A percentile compares a stretch with the other conserved stretches of the same genome.
Evolutionary conservation across 345 rosid species (phyloP).

Genomic region (Eucalyptus microcorys): DNA sequence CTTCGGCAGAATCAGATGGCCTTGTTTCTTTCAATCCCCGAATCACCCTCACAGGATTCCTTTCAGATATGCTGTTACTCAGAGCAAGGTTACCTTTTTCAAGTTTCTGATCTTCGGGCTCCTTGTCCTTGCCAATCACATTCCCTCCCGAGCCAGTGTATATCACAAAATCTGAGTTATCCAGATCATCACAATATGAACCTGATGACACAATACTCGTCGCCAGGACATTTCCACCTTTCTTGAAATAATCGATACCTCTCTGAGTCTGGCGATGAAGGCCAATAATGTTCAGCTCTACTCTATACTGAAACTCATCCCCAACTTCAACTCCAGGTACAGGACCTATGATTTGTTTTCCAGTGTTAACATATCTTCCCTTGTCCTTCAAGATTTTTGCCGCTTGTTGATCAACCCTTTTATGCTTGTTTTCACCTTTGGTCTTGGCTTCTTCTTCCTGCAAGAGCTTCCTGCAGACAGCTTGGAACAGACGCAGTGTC

Average conservation of each 20-base stretch:
- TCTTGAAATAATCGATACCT: conserved; percentile 65
- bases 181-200: conserved; percentile 52
- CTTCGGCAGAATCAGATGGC: conserved; percentile 16
- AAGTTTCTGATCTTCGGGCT: conserved; percentile 68
- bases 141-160: conserved; percentile 89
- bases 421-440: not conserved
- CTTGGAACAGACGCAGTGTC: conserved; percentile 62
- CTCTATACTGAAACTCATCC: conserved; percentile 71
- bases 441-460: conserved; percentile 65
- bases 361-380: conserved; percentile 23
- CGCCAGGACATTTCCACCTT: conserved; percentile 23
- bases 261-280: conserved; percentile 56
- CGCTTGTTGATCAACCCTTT: conserved; percentile 61
- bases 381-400: conserved; percentile 40
- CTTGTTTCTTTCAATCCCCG: conserved; percentile 44
- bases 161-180: conserved; percentile 40
- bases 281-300: conserved; percentile 65
- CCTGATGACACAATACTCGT: conserved; percentile 73
- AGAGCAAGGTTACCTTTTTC: conserved; percentile 68
- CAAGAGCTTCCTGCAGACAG: conserved; percentile 50
- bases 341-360: conserved; percentile 42
- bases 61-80: conserved; percentile 27
- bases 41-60: conserved; percentile 62
- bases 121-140: conserved; percentile 32
- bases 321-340: conserved; percentile 81